Evolutionary conservation across 1,284 basidiomycete species (phyloP).

Genomic region (Xanthoconium separans): DNA sequence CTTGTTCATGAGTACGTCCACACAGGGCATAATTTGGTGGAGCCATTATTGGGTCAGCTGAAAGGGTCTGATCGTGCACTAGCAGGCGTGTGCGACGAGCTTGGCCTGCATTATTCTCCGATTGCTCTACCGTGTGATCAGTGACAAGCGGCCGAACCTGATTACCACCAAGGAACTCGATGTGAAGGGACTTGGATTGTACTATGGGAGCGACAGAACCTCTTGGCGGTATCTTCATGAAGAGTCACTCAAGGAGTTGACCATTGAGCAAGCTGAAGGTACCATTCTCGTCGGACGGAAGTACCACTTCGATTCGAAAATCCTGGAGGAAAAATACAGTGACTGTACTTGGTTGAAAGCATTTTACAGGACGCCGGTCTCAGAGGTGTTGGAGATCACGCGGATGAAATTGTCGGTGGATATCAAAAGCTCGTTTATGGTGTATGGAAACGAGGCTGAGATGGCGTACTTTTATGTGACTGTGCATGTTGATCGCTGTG

Average conservation of each 20-base stretch:
- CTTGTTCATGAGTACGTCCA: not conserved
- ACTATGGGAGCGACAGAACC: no score
- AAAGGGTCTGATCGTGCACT: conserved; percentile 38
- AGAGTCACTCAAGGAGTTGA: no score
- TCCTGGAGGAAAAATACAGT: not conserved
- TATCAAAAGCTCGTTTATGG: not conserved
- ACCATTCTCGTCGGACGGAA: no score
- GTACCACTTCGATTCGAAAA: no score
- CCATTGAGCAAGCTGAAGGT: no score
- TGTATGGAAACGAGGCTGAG: not conserved
- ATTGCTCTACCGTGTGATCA: no score
- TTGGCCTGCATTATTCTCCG: conserved; percentile 4
- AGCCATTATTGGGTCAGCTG: conserved; percentile 2
- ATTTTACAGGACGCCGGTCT: no score
- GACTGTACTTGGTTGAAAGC: no score
- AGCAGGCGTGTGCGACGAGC: conserved; percentile 19
- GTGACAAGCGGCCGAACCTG: no score
- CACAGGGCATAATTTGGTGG: not conserved
- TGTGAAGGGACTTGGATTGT: not conserved
- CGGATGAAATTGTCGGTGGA: conserved; percentile 7
- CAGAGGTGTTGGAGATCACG: conserved; percentile 12
- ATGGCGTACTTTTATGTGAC: conserved; percentile 8
- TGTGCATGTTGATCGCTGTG: conserved; percentile 13
- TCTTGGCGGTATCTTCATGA: no score
- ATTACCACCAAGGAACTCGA: conserved; percentile 22